These are phyloP conservation scores for Paradendryphiella salina DNA, from an alignment of 2,329 filamentous ascomycete genomes.

Conservation along the genomic window DNA sequence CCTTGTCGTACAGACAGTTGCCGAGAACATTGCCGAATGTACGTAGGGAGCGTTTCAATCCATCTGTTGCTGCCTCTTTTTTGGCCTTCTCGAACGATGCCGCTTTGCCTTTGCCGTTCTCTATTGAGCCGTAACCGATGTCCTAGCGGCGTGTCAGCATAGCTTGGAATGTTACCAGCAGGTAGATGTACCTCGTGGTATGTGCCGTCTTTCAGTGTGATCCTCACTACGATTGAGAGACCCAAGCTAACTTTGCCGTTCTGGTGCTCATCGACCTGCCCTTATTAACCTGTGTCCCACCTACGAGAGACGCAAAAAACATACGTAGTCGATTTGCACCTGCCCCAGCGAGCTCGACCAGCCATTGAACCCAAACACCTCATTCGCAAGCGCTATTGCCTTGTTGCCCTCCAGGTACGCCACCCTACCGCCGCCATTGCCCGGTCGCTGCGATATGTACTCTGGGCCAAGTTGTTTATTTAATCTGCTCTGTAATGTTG, in stretches of 20 bases:
- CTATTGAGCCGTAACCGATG: constrained; percentile 93
- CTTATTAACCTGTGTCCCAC: constrained; percentile 16
- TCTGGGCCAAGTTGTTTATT: constrained; percentile 95
- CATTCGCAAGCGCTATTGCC: constrained; percentile 90
- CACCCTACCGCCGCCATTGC: constrained; percentile 81
- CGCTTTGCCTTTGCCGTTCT: constrained; percentile 94
- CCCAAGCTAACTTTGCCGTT: constrained; percentile 82
- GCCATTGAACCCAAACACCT: constrained; percentile 95
- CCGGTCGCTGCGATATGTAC: constrained; percentile 85
- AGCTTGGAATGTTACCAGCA: neutral
- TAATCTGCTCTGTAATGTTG: constrained; percentile 80
- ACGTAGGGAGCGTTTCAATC: constrained; percentile 81
- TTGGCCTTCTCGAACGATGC: constrained; percentile 98
- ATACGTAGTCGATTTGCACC: constrained; percentile 87
- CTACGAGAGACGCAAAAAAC: constrained; percentile 22
- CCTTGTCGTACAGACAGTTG: constrained; percentile 98
- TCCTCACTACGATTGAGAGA: constrained; percentile 84
- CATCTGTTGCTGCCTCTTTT: constrained; percentile 96
- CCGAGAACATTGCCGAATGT: constrained; percentile 96
- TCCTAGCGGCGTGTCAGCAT: constrained; percentile 57
- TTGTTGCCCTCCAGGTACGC: constrained; percentile 97
- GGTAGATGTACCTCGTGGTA: constrained; percentile 70
- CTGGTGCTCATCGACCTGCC: constrained; percentile 75
- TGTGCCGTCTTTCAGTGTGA: constrained; percentile 90
- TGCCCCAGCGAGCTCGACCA: constrained; percentile 97